These are phyloP conservation scores for Thelonectria rubi DNA, from an alignment of 2,329 filamentous ascomycete genomes.

Conservation along the genomic window DNA sequence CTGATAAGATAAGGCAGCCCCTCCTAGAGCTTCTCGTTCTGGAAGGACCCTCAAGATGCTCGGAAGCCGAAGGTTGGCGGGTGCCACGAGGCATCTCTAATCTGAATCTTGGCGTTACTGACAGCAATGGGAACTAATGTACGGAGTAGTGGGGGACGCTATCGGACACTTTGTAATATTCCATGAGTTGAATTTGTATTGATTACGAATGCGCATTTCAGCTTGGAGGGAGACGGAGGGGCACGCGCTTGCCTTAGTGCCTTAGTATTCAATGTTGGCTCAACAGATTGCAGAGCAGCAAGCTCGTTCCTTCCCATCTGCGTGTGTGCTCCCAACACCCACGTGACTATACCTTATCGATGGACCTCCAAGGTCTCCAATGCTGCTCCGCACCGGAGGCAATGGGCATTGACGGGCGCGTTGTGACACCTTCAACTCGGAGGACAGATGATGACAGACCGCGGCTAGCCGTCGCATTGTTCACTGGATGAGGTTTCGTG, in stretches of 20 bases:
- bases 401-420: background rate
- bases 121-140: background rate
- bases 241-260: too few species aligned
- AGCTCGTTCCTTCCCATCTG: too few species aligned
- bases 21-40: background rate
- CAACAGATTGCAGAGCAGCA: too few species aligned
- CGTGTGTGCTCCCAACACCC: too few species aligned
- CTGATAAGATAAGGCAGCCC: constrained; percentile 37
- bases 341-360: too few species aligned
- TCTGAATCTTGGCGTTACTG: background rate
- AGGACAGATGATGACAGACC: constrained; percentile 1
- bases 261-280: too few species aligned
- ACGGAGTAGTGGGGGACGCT: background rate
- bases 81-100: background rate
- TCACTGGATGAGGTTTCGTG: background rate
- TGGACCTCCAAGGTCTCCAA: too few species aligned
- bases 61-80: background rate
- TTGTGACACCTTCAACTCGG: background rate
- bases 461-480: constrained; percentile 6
- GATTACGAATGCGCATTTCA: background rate
- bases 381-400: too few species aligned
- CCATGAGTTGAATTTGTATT: background rate
- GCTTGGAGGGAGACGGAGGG: background rate
- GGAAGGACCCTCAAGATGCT: background rate
- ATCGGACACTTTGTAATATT: background rate